Base-by-base conservation (phyloP, 1,284 basidiomycete species). In the Boletus semigastroideus region DNA sequence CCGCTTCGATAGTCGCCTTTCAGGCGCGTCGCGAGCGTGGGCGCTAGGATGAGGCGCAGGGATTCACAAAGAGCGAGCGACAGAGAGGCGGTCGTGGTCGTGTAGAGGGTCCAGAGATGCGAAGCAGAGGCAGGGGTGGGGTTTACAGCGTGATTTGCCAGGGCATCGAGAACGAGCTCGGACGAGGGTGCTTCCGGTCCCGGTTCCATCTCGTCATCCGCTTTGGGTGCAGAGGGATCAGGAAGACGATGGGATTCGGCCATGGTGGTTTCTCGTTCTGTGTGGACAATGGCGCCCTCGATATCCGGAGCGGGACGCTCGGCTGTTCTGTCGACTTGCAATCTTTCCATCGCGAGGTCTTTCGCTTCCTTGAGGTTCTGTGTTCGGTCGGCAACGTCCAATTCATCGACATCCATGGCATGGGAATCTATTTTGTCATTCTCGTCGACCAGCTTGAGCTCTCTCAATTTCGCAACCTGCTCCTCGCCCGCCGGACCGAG, bases 1-100 rank as follows among this genome's bases (percentile, higher is more conserved):
- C 97, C 97, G 0, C 93, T 98, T 42, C 96, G 90, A 72, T 97
- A 99, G 75, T 99, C 97, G 41, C 97, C 97, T 71, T 92, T 91
- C 39, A 99, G 80, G 25, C 97, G 85, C 11, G 96, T 98, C 2
- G 97, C 94, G 39, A 92, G 78, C 0, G 96, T 98, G 0, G 97
- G 97, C 55, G 95, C 94, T 22, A 99, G 82, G 65, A 99, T 97
- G 46, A 99, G 87, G 19, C 97, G 92, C 14, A 99, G 84, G 68
- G 98, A 96, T 73, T 99, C 97, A 67, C 94, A 97, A 16, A 98
- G 83, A 2, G 87, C 82, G 63, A 94, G 93, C 7, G 97, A 92
- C 27, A 98, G 83, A 59, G 97, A 89, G 48, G 92, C 87, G 0
- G 96, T 99, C 57, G 98, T 77, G 2, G 89, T 86, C 53, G 91